Evolutionary conservation across 2,329 filamentous ascomycete species (phyloP), one percentile per base, ranked within the genome.

Genomic region (Chrysoporthe austroafricana): DNA sequence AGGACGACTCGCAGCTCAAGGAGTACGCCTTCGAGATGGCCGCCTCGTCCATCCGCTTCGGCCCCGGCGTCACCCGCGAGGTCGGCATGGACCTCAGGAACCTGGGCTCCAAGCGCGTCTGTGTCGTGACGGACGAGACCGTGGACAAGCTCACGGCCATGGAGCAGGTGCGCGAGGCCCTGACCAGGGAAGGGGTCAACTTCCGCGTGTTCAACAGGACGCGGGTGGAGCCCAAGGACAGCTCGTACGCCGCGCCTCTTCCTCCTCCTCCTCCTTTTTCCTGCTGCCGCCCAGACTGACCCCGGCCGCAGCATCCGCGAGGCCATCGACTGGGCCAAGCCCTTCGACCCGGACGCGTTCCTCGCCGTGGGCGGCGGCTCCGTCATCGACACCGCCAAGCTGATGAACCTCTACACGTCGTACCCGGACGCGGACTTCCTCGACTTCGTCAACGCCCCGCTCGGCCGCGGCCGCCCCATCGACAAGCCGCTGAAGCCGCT

Each of bases 1-100:
- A 91, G 39, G 90, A 93, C 74, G 80, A 85, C 9, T 85, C 87
- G 2, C 86, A 89, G 71, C 87, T 94, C 75, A 97, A 96, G 78
- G 96, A 99, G 78, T 99, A 99, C 81, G 96, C 96, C 16, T 99
- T 99, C 77, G 96, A 99, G 79, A 97, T 99, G 95, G 96, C 96
- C 0, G 94, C 96, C 1, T 97, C 93, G 1, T 93, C 91, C 39
- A 97, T 99, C 75, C 89, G 96, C 14, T 99, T 98, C 74, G 96
- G 96, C 0, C 93, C 93, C 0, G 96, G 96, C 6, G 92, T 91
- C 66, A 99, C 96, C 34, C 93, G 93, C 79, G 96, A 99, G 79
- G 94, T 99, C 26, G 96, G 96, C 71, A 98, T 98, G 96, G 96
- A 99, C 79, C 90, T 98, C 73, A 91, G 89, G 80, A 98, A 99